A percentile compares a stretch with the other conserved stretches of the same genome.
Conservation (phyloP, 768 basidiomycete species). For the Dentipellis fragilis region DNA sequence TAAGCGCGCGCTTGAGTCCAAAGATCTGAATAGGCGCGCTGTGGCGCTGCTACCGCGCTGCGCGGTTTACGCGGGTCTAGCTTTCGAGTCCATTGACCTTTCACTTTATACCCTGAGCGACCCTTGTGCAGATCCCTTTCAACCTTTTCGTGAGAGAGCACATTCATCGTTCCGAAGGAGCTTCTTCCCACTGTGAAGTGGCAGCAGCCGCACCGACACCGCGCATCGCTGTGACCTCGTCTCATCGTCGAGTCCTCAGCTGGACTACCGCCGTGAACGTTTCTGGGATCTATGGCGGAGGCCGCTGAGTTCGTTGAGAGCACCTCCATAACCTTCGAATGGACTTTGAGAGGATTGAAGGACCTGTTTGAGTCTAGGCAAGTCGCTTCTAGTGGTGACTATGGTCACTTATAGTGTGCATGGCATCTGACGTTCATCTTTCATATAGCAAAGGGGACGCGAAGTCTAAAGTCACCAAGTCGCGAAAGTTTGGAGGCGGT, state of each 20-base stretch:
- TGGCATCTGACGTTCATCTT: neutral
- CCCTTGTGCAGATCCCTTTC: no score
- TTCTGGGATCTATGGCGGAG: neutral
- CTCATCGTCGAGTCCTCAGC: no score
- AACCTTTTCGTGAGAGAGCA: no score
- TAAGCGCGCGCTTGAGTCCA: no score
- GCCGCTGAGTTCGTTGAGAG: constrained; percentile 39
- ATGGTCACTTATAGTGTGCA: neutral
- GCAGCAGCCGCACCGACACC: no score
- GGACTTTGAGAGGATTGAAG: constrained; percentile 65
- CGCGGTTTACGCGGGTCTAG: neutral
- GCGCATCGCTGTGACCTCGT: no score
- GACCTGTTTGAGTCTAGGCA: constrained; percentile 63
- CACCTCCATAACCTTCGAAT: constrained; percentile 57
- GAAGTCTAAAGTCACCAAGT: constrained; percentile 73
- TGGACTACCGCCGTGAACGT: no score
- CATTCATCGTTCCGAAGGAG: no score
- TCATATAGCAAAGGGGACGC: constrained; percentile 53
- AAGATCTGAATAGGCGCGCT: no score
- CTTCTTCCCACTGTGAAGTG: no score
- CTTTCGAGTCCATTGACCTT: neutral
- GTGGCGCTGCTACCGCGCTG: no score
- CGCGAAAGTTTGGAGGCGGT: constrained; percentile 65
- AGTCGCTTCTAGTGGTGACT: neutral
- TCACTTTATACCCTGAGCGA: neutral